Conservation (phyloP, 75 land plant species). For the Cupressus sempervirens region DNA sequence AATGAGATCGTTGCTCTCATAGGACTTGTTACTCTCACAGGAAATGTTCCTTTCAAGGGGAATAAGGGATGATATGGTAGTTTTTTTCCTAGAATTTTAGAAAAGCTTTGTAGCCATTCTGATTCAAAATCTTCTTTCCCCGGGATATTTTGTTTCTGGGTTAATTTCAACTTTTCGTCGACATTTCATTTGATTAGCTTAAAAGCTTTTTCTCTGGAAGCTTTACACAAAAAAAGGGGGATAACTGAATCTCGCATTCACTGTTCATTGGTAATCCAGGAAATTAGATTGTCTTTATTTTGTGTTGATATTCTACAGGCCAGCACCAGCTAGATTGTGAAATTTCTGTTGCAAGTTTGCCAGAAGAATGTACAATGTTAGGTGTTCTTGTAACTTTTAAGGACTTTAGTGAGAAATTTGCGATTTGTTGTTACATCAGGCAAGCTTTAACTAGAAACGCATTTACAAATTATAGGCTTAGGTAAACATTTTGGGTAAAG, state of each 20-base stretch:
- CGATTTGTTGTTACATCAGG: too few species aligned
- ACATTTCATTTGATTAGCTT: not conserved
- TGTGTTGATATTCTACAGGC: not conserved
- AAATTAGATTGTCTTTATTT: not conserved
- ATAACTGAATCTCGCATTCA: not conserved
- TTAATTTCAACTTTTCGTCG: not conserved
- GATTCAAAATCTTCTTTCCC: not conserved
- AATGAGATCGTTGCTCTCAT: slow-evolving; percentile 60
- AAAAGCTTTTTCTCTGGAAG: not conserved
- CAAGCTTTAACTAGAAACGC: too few species aligned
- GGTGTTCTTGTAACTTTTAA: not conserved
- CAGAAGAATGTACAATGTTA: not conserved
- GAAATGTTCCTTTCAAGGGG: slow-evolving; percentile 44
- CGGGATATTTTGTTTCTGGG: not conserved
- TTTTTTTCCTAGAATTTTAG: slow-evolving; percentile 62
- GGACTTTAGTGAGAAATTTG: too few species aligned
- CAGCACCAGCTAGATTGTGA: not conserved
- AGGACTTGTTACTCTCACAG: slow-evolving; percentile 48
- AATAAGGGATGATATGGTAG: slow-evolving; percentile 39
- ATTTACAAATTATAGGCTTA: too few species aligned
- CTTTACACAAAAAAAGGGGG: not conserved
- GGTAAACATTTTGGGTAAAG: too few species aligned
- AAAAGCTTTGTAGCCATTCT: slow-evolving; percentile 57
- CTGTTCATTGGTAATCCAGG: not conserved
- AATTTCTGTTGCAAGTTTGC: not conserved